Evolutionary conservation across 2,329 filamentous ascomycete genomes (phyloP).

Genomic region (Alternaria sp.): DNA sequence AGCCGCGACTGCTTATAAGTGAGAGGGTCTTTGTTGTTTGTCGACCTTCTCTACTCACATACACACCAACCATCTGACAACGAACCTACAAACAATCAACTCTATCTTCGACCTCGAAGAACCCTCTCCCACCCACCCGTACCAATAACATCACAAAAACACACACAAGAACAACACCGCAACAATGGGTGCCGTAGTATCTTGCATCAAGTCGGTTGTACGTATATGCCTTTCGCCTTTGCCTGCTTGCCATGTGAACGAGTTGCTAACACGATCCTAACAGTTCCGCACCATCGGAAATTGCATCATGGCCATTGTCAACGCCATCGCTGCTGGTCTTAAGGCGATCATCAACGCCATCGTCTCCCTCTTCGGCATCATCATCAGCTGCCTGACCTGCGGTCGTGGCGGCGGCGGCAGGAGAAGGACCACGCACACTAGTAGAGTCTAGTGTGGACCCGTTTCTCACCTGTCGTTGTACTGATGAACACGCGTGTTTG

Average conservation of each 20-base stretch:
- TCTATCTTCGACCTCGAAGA: no score
- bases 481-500: background rate
- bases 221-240: constrained; percentile 49
- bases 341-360: constrained; percentile 61
- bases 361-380: constrained; percentile 59
- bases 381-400: constrained; percentile 61
- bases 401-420: constrained; percentile 55
- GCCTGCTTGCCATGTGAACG: background rate
- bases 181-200: constrained; percentile 83
- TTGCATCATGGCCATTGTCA: constrained; percentile 58
- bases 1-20: constrained; percentile 11
- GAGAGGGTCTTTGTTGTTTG: constrained; percentile 55
- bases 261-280: background rate
- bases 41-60: constrained; percentile 26
- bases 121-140: background rate
- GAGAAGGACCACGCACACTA: constrained; percentile 47
- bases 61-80: background rate
- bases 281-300: constrained; percentile 59
- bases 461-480: constrained; percentile 11
- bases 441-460: constrained; percentile 49
- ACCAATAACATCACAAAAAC: background rate
- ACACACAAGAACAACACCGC: constrained; percentile 29
- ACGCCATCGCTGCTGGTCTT: constrained; percentile 56
- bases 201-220: constrained; percentile 68
- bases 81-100: background rate